Conservation (phyloP, 2,329 filamentous ascomycete genomes). For the Thielaviopsis populi region DNA sequence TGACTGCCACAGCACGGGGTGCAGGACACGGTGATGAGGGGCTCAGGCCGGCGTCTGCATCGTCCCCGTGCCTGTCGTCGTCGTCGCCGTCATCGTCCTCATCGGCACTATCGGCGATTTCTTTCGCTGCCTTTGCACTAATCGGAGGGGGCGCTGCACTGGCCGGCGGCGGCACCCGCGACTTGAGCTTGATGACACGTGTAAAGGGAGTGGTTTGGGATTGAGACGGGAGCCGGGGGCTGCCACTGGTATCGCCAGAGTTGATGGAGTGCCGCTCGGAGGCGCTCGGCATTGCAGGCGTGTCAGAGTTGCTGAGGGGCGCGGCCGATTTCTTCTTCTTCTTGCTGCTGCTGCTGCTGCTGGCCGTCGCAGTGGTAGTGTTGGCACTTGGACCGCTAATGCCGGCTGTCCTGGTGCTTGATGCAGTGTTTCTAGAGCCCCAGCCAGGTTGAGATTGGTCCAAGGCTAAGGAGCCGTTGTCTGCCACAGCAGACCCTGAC, state of each 20-base stretch:
- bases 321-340: background rate
- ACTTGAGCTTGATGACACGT: conserved; percentile 5
- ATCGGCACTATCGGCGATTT: background rate
- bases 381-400: background rate
- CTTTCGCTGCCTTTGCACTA: background rate
- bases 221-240: background rate
- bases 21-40: conserved; percentile 3
- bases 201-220: background rate
- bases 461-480: conserved; percentile 1
- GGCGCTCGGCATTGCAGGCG: background rate
- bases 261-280: background rate
- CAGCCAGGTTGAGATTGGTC: conserved; percentile 2
- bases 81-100: background rate
- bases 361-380: background rate
- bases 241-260: background rate
- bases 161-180: background rate
- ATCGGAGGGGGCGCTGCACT: background rate
- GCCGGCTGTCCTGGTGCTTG: background rate
- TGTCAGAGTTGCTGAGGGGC: background rate
- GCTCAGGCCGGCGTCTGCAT: background rate
- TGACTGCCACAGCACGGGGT: background rate
- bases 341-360: background rate
- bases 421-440: background rate
- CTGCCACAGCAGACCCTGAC: conserved; percentile 4
- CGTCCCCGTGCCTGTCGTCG: background rate